Evolutionary conservation across 2,329 filamentous ascomycete species (phyloP), one percentile per base, ranked within the genome.

Genomic region (Parastagonospora nodorum): DNA sequence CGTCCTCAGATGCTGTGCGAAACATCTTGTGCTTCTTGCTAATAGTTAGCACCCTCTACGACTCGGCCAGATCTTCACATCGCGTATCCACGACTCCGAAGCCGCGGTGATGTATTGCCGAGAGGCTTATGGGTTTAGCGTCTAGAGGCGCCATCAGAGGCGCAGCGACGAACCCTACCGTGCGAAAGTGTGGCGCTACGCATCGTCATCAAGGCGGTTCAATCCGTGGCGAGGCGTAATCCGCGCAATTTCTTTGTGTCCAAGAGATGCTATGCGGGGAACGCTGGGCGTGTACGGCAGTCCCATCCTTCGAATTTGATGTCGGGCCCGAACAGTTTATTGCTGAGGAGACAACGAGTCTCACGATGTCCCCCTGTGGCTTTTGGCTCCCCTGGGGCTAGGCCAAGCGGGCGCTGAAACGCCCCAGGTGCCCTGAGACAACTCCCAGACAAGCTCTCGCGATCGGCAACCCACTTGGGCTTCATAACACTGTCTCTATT

Each of bases 331-430:
- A 37, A 47, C 54, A 63, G 63, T 59, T 24, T 45, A 52, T 42
- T 29, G 51, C 50, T 47, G 38, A 51, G 48, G 49, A 35, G 33
- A 53, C 50, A 42, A 29, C 33, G 37, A 24, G 66, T 66, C 61
- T 64, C 61, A 60, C 45, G 40, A 61, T 46, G 47, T 41, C 24
- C 63, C 60, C 65, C 58, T 61, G 64, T 63, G 59, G 60, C 63
- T 66, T 59, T 47, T 64, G 62, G 53, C 54, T 49, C 55, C 42
- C 46, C 57, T 60, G 62, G 49, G 11, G 50, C 50, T 61, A 48
- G 57, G 60, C 43, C 47, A 66, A 61, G 58, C 65, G 66, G 63
- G 44, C 50, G 42, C 54, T 71, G 71, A 74, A 74, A 74, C 71
- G 47, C 61, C 37, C 52, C 57, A 57, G 52, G 37, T 51, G 49